phyloP scores from a whole-genome alignment of 1,284 basidiomycete species.

The Mrakiaceae sp. region DNA sequence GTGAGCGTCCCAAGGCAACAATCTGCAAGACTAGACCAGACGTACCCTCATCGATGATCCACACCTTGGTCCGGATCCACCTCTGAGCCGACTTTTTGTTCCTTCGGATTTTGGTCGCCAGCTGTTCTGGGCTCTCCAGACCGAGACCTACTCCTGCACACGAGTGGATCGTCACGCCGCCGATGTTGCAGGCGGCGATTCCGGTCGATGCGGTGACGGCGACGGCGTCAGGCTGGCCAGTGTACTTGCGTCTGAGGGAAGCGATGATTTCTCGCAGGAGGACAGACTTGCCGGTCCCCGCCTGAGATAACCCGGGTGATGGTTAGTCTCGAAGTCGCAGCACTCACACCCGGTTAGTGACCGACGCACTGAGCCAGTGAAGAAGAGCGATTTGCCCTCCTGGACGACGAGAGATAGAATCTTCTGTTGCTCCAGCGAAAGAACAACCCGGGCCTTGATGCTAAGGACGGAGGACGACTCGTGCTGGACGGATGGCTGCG shows the following conservation, averaged over 20 bases:
- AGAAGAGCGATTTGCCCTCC: slow-evolving; percentile 71
- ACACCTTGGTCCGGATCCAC: slow-evolving; percentile 63
- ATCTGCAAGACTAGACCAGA: neutral
- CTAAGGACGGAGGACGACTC: no score
- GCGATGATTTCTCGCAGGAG: slow-evolving; percentile 80
- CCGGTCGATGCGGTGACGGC: slow-evolving; percentile 82
- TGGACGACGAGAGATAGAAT: slow-evolving; percentile 61
- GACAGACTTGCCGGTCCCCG: slow-evolving; percentile 91
- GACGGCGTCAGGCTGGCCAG: slow-evolving; percentile 40
- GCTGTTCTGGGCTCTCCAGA: slow-evolving; percentile 47
- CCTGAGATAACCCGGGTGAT: neutral
- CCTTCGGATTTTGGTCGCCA: slow-evolving; percentile 28
- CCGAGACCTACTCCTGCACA: slow-evolving; percentile 84
- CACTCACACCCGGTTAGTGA: slow-evolving; percentile 12
- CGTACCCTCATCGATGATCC: slow-evolving; percentile 89
- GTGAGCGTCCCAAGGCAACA: neutral
- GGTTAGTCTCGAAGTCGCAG: no score
- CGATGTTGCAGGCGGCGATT: slow-evolving; percentile 89
- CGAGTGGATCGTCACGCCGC: slow-evolving; percentile 87
- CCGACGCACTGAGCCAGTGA: slow-evolving; percentile 90
- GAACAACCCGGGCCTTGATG: slow-evolving; percentile 23
- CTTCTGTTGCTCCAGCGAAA: slow-evolving; percentile 72
- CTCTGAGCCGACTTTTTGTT: slow-evolving; percentile 30
- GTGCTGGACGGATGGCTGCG: no score
- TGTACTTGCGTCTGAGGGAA: slow-evolving; percentile 43